Conservation (phyloP, 306 rosid genomes). For the Alnus rubra region DNA sequence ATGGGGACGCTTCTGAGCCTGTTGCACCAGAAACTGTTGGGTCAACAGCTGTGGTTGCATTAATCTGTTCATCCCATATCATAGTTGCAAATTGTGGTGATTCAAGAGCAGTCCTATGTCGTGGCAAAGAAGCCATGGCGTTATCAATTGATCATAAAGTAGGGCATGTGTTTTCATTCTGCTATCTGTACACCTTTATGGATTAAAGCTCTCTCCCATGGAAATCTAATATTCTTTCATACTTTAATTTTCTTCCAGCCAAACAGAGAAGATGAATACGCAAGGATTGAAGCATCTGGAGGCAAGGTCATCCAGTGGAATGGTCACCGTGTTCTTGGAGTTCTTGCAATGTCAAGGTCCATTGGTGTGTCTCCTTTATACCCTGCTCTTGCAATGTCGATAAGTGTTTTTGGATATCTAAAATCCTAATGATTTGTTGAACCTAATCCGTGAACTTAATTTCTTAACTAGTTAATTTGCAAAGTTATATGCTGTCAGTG, state of each 20-base stretch:
- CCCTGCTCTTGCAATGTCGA: not conserved
- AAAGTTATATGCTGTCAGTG: not conserved
- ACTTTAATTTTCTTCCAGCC: constrained; percentile 37
- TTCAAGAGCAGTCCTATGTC: constrained; percentile 61
- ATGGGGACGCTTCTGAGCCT: constrained; percentile 39
- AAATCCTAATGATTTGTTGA: not conserved
- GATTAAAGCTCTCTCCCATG: not conserved
- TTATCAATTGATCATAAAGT: constrained; percentile 62
- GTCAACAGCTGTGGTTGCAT: constrained; percentile 58
- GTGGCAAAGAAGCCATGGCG: constrained; percentile 55
- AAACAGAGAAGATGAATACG: constrained; percentile 58
- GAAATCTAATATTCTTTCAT: not conserved
- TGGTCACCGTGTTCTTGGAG: constrained; percentile 60
- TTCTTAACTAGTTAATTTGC: not conserved
- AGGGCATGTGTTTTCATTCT: constrained; percentile 11
- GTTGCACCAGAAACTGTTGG: constrained; percentile 64
- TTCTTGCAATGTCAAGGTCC: constrained; percentile 68
- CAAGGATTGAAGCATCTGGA: constrained; percentile 58
- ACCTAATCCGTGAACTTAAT: not conserved
- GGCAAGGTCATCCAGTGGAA: constrained; percentile 64
- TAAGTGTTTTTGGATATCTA: too few species aligned
- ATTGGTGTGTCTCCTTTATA: constrained; percentile 41
- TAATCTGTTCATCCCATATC: constrained; percentile 55
- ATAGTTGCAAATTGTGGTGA: constrained; percentile 66
- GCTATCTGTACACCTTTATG: not conserved